These are phyloP conservation scores for Schizophyllum commune DNA, from an alignment of 1,284 basidiomycete species.

Conservation along the genomic window DNA sequence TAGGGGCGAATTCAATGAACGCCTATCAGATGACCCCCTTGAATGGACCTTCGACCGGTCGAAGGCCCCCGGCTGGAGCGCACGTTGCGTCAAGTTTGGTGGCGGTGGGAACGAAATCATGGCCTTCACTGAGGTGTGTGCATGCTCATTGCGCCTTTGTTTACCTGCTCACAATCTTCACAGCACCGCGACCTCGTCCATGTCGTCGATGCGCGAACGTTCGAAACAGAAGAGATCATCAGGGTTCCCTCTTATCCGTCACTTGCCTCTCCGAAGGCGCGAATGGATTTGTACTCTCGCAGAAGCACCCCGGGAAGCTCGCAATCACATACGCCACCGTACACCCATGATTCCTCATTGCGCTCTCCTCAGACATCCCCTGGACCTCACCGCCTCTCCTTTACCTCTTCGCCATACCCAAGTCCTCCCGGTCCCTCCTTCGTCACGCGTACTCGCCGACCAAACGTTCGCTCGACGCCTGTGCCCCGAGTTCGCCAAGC, in stretches of 20 bases:
- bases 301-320: not conserved
- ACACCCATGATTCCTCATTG: not conserved
- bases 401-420: not conserved
- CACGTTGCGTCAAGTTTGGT: constrained; percentile 73
- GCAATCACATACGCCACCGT: not conserved
- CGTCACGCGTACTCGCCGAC: not conserved
- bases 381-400: not conserved
- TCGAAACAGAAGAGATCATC: constrained; percentile 66
- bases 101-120: constrained; percentile 58
- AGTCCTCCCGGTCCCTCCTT: not conserved
- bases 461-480: not conserved
- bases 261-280: not conserved
- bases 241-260: constrained; percentile 38
- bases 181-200: constrained; percentile 73
- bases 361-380: not conserved
- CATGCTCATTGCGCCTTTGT: constrained; percentile 1
- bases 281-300: not conserved
- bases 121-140: constrained; percentile 75
- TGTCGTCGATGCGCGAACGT: constrained; percentile 73
- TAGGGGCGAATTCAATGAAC: constrained; percentile 26
- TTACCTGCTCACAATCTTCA: constrained; percentile 1
- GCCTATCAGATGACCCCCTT: constrained; percentile 55
- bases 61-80: constrained; percentile 69
- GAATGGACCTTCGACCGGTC: constrained; percentile 53
- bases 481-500: not conserved